Evolutionary conservation across 108 stramenopile genomes (phyloP).

Genomic region (Nitzschia sp.): DNA sequence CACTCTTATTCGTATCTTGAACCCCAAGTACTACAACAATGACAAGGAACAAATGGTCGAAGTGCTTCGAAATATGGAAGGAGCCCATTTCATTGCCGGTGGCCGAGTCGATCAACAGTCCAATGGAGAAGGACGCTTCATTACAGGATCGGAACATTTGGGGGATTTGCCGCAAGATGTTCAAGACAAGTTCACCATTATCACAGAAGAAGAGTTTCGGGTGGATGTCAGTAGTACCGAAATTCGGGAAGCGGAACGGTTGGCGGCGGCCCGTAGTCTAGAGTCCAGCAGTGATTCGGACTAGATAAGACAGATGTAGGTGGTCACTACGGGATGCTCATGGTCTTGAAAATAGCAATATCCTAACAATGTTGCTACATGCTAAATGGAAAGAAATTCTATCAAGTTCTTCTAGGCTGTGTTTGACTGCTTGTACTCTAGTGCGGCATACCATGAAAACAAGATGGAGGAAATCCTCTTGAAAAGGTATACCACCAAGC

Average conservation of each 20-base stretch:
- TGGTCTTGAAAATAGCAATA: too few species aligned
- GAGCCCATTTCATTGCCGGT: slow-evolving; percentile 75
- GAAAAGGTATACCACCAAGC: too few species aligned
- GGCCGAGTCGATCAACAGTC: slow-evolving; percentile 64
- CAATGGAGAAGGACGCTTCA: slow-evolving; percentile 38
- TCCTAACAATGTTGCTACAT: too few species aligned
- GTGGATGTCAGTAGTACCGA: slow-evolving; percentile 79
- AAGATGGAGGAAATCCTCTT: too few species aligned
- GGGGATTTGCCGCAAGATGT: slow-evolving; percentile 52
- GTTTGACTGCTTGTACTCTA: too few species aligned
- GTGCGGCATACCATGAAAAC: too few species aligned
- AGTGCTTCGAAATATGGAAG: slow-evolving; percentile 61
- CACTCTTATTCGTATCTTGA: slow-evolving; percentile 79
- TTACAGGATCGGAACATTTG: slow-evolving; percentile 66
- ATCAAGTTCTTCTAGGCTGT: too few species aligned
- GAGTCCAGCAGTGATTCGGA: too few species aligned
- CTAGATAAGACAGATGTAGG: too few species aligned
- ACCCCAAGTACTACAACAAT: slow-evolving; percentile 86
- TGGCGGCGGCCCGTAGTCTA: not conserved
- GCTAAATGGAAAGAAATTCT: too few species aligned
- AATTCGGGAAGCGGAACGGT: slow-evolving; percentile 32
- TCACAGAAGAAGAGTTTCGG: slow-evolving; percentile 72
- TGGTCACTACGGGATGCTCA: too few species aligned
- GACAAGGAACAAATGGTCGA: slow-evolving; percentile 50
- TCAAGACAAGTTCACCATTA: slow-evolving; percentile 61